phyloP scores from a whole-genome alignment of 768 basidiomycete species.

The Lactarius evosmus region DNA sequence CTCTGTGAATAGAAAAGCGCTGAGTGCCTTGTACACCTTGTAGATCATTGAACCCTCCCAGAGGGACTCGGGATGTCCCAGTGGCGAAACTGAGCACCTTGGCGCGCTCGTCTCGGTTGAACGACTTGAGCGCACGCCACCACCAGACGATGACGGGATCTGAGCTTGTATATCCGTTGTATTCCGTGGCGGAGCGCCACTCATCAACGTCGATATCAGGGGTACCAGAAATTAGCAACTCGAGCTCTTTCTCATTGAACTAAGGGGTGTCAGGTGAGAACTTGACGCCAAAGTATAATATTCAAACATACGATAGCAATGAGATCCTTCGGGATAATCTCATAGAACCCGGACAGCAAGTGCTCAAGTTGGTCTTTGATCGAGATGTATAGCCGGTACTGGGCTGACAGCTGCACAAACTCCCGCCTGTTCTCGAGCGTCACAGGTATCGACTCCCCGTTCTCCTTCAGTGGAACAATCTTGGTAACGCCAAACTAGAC shows the following conservation, averaged over 20 bases:
- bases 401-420: conserved; percentile 93
- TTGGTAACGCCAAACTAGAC: conserved; percentile 85
- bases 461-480: conserved; percentile 81
- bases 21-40: conserved; percentile 94
- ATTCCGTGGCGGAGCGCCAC: conserved; percentile 90
- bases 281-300: conserved; percentile 10
- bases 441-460: conserved; percentile 79
- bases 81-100: conserved; percentile 98
- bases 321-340: conserved; percentile 95
- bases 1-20: conserved; percentile 92
- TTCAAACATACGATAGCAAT: conserved; percentile 74
- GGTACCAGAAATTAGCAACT: conserved; percentile 91
- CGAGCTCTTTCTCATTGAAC: conserved; percentile 95
- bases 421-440: conserved; percentile 97
- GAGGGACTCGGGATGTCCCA: conserved; percentile 86
- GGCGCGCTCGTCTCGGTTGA: conserved; percentile 93
- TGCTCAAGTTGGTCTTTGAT: conserved; percentile 96
- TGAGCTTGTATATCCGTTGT: conserved; percentile 80
- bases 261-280: conserved; percentile 35
- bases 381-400: conserved; percentile 88
- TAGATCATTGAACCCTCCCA: conserved; percentile 92
- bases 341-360: conserved; percentile 88
- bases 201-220: conserved; percentile 99
- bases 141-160: conserved; percentile 98
- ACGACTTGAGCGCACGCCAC: conserved; percentile 98